Conservation (phyloP, 2,329 filamentous ascomycete genomes). For the Gnomoniopsis sp. region DNA sequence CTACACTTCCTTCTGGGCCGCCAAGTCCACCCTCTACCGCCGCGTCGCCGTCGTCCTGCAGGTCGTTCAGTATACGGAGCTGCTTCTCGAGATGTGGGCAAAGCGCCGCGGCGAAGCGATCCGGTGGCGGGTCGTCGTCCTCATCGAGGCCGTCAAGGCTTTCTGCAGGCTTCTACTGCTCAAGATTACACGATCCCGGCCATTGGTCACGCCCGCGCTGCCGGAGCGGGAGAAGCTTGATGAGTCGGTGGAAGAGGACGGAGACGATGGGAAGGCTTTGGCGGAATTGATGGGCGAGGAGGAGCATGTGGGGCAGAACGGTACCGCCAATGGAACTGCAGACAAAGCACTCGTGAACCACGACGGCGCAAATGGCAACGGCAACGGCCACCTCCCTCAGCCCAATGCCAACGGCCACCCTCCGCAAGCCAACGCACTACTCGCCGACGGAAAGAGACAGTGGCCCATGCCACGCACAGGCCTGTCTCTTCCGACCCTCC, state of each 20-base stretch:
- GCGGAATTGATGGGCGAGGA: conserved; percentile 41
- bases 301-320: conserved; percentile 54
- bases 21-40: conserved; percentile 67
- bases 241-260: conserved; percentile 50
- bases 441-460: conserved; percentile 44
- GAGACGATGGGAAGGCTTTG: conserved; percentile 35
- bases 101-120: conserved; percentile 78
- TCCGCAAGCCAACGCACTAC: background rate
- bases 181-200: conserved; percentile 76
- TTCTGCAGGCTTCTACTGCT: conserved; percentile 77
- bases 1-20: conserved; percentile 66
- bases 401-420: conserved; percentile 8
- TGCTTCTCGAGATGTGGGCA: conserved; percentile 96
- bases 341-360: conserved; percentile 1
- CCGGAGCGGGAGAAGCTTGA: conserved; percentile 82
- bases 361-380: conserved; percentile 7
- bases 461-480: conserved; percentile 97
- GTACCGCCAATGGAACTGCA: conserved; percentile 34
- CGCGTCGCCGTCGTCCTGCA: conserved; percentile 79
- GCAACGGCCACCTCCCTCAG: background rate
- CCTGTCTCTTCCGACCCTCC: conserved; percentile 77
- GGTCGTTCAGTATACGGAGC: conserved; percentile 89
- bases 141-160: conserved; percentile 84
- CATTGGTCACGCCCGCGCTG: conserved; percentile 77
- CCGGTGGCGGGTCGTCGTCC: conserved; percentile 82